Percentiles rank a stretch among this genome's conserved stretches.
Conservation (phyloP, 768 basidiomycete species). For the Tricholoma terreum region DNA sequence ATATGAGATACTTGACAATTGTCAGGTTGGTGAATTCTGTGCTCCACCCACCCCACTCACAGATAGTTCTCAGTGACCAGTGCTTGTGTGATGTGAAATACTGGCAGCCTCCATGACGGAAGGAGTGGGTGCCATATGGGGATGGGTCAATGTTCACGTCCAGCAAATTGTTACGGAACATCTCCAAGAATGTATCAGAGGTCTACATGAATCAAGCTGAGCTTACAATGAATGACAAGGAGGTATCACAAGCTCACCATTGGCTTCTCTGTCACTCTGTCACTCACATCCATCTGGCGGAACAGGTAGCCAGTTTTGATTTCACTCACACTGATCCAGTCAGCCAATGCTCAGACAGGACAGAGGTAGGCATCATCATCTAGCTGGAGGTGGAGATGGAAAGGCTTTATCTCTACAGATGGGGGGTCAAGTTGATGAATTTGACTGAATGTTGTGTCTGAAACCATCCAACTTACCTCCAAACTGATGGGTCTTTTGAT, state of each 20-base stretch:
- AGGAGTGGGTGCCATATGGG: conserved; percentile 40
- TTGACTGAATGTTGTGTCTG: no score
- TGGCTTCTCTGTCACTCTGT: conserved; percentile 23
- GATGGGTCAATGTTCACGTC: conserved; percentile 35
- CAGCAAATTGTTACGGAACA: conserved; percentile 37
- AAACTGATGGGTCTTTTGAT: conserved; percentile 27
- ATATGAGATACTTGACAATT: conserved; percentile 41
- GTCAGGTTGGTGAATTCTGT: conserved; percentile 36
- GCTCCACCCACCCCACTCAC: conserved; percentile 46
- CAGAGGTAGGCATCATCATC: conserved; percentile 29
- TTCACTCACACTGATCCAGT: conserved; percentile 22
- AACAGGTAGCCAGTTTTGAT: conserved; percentile 31
- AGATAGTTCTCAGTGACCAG: conserved; percentile 36
- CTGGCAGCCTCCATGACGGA: conserved; percentile 39
- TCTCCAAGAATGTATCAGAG: conserved; percentile 34
- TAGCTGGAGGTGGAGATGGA: conserved; percentile 20
- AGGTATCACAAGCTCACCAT: conserved; percentile 19
- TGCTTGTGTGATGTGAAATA: conserved; percentile 28
- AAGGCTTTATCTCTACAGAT: conserved; percentile 27
- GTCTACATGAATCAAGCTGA: conserved; percentile 19
- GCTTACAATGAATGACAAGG: neutral
- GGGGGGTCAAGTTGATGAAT: no score
- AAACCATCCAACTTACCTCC: conserved; percentile 24
- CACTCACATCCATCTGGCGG: conserved; percentile 24
- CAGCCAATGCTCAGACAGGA: conserved; percentile 28